Evolutionary conservation across 2,329 filamentous ascomycete genomes (phyloP).

Genomic region (Ascochyta koolunga): DNA sequence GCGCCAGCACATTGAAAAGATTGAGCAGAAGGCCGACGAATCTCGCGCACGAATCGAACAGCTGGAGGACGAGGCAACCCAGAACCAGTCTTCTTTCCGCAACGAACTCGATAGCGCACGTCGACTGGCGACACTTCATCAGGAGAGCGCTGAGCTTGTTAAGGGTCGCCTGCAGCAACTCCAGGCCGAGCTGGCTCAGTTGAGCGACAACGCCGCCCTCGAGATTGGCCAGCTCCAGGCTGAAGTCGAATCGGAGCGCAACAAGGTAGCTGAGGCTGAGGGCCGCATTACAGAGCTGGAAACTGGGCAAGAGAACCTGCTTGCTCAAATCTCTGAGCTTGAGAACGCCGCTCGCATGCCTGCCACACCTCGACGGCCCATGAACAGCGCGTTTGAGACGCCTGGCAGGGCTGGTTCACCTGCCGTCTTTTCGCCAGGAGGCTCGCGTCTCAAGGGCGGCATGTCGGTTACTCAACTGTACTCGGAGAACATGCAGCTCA

Average conservation of each 20-base stretch:
- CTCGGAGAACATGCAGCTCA: constrained; percentile 66
- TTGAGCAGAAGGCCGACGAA: constrained; percentile 87
- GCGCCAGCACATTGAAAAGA: constrained; percentile 79
- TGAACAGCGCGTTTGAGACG: constrained; percentile 59
- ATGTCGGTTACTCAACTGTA: constrained; percentile 69
- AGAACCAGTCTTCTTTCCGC: constrained; percentile 83
- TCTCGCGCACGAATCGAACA: constrained; percentile 81
- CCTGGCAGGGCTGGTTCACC: constrained; percentile 59
- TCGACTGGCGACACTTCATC: constrained; percentile 81
- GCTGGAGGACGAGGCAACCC: constrained; percentile 80
- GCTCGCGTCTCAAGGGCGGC: constrained; percentile 59
- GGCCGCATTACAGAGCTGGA: constrained; percentile 69
- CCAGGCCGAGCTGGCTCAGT: constrained; percentile 66
- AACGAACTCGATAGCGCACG: constrained; percentile 83
- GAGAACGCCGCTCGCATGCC: constrained; percentile 48
- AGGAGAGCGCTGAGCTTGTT: constrained; percentile 75
- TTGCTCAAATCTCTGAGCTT: constrained; percentile 58
- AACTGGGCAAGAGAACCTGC: constrained; percentile 64
- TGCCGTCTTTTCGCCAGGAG: constrained; percentile 59
- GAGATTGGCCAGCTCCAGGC: constrained; percentile 57
- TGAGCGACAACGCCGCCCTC: constrained; percentile 70
- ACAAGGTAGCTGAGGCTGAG: constrained; percentile 67
- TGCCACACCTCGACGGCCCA: constrained; percentile 59
- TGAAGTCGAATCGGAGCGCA: constrained; percentile 59
- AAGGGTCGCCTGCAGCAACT: constrained; percentile 73